Base-by-base conservation (phyloP, 306 rosid species). In the Castanospermum australe region DNA sequence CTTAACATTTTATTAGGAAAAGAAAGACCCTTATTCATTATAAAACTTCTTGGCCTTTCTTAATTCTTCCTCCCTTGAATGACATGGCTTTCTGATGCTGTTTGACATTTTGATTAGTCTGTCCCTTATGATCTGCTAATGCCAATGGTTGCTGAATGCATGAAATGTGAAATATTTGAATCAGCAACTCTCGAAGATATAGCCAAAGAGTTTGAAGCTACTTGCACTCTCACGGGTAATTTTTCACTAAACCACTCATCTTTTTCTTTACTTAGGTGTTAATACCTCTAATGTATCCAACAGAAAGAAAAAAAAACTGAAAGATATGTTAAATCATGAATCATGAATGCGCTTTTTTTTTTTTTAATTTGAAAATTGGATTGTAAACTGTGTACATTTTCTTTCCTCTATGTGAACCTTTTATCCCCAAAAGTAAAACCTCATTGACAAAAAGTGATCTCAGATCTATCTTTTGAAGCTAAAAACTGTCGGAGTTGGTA, bases 291-390 rank as follows among this genome's bases (percentile, higher is more conserved):
- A n/a, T n/a, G n/a, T n/a, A n/a, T n/a, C n/a, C n/a, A n/a, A n/a
- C n/a, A n/a, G n/a, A n/a, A n/a, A n/a, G n/a, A n/a, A n/a, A n/a
- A n/a, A n/a, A n/a, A n/a, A n/a, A n/a, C n/a, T n/a, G n/a, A n/a
- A n/a, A n/a, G n/a, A n/a, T n/a, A n/a, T n/a, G n/a, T n/a, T n/a
- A n/a, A 35, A 64, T 25, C 38, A 41, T 76, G 51, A 63, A 62
- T 75, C 61, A 75, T 47, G 30, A 38, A 35, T 62, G 61, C 72
- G n/a, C n/a, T n/a, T n/a, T n/a, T n/a, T n/a, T n/a, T n/a, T n/a
- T n/a, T n/a, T n/a, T n/a, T n/a, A n/a, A n/a, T n/a, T n/a, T 8
- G 48, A 42, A 42, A 42, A 12, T 42, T 0, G 48, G 48, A 11
- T 18, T 52, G 24, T 17, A 2, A 52, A 5, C 11, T 52, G 4